A percentile compares a stretch with the other conserved stretches of the same genome.
Conservation (phyloP, 1,284 basidiomycete genomes). For the Neonothopanus nambi region DNA sequence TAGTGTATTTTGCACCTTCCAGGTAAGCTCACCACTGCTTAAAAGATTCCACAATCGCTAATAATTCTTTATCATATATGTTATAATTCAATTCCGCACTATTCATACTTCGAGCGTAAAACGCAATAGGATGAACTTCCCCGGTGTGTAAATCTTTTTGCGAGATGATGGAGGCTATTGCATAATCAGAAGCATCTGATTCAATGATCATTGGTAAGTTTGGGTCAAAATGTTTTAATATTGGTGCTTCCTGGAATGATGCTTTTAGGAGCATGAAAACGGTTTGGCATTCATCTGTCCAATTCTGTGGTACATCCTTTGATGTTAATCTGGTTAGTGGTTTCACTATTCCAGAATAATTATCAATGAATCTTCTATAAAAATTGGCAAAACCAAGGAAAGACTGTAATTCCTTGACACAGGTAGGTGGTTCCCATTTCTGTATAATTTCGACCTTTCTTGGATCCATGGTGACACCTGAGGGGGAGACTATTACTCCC, state of each 20-base stretch:
- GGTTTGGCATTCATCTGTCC: conserved; percentile 1
- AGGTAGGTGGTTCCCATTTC: no score
- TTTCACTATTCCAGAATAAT: no score
- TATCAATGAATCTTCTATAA: no score
- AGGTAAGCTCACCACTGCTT: conserved; percentile 33
- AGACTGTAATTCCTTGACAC: no score
- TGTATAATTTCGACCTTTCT: no score
- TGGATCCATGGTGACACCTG: no score
- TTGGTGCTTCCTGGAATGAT: conserved; percentile 12
- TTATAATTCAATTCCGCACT: no score
- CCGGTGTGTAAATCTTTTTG: neutral
- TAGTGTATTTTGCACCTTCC: conserved; percentile 24
- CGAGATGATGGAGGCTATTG: conserved; percentile 12
- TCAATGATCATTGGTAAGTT: conserved; percentile 31
- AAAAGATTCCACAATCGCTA: conserved; percentile 3
- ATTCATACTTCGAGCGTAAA: no score
- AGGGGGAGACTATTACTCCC: no score
- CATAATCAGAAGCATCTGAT: conserved; percentile 35
- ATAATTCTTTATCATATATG: no score
- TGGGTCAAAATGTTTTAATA: no score
- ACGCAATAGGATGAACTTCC: conserved; percentile 5
- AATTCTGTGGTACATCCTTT: conserved; percentile 22
- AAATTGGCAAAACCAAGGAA: no score
- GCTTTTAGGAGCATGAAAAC: conserved; percentile 12
- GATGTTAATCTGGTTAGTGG: conserved; percentile 30